Conservation (phyloP, 306 rosid species). For the Calophaca sinica region DNA sequence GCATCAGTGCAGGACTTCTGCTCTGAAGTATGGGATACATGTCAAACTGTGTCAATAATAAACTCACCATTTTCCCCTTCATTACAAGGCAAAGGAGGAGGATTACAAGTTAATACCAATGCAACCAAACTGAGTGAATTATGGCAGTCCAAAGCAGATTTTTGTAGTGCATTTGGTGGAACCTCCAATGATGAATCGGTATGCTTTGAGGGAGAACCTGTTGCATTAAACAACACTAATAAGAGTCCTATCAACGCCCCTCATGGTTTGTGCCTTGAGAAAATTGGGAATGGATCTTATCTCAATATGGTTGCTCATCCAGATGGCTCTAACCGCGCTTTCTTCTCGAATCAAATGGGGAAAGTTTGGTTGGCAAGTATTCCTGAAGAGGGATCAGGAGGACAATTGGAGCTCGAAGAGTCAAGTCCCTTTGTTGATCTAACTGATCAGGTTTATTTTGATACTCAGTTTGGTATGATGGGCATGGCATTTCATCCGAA, state of each 20-base stretch:
- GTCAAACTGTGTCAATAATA: conserved; percentile 70
- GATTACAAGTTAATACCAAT: conserved; percentile 51
- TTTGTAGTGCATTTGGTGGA: conserved; percentile 88
- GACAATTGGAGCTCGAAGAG: conserved; percentile 63
- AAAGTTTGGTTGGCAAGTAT: conserved; percentile 82
- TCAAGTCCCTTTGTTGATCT: conserved; percentile 88
- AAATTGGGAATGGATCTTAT: conserved; percentile 90
- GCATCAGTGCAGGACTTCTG: conserved; percentile 63
- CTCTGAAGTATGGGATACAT: conserved; percentile 81
- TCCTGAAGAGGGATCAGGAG: conserved; percentile 79
- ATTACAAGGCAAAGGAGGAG: conserved; percentile 66
- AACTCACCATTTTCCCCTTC: conserved; percentile 91
- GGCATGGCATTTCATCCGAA: conserved; percentile 96
- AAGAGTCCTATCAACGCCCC: conserved; percentile 57
- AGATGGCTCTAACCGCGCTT: conserved; percentile 92
- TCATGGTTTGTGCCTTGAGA: conserved; percentile 89
- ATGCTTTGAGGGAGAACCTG: conserved; percentile 84
- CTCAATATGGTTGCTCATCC: conserved; percentile 93
- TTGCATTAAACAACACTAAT: conserved; percentile 56
- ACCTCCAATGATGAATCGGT: conserved; percentile 63
- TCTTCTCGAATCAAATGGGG: conserved; percentile 81
- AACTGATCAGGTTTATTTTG: conserved; percentile 80
- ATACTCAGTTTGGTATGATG: conserved; percentile 86
- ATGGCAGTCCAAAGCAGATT: conserved; percentile 84
- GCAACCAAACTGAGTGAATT: conserved; percentile 62